These are phyloP conservation scores for Fraxinus americana DNA, from an alignment of 257 asterid species.

Conservation along the genomic window DNA sequence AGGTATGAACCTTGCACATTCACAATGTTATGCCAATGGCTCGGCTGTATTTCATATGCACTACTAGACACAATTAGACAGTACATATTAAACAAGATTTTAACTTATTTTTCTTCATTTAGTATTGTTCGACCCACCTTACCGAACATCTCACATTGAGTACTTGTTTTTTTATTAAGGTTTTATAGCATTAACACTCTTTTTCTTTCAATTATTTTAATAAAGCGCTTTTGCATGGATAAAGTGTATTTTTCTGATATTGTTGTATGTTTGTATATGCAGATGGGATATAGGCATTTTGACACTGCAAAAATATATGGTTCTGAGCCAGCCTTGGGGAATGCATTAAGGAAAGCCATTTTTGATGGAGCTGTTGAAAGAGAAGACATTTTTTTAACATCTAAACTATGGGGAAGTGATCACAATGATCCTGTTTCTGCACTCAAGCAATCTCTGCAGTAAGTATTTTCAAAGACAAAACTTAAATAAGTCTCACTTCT, in stretches of 20 bases:
- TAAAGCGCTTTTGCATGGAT: not conserved
- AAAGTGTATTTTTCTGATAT: not conserved
- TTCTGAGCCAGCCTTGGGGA: slow-evolving; percentile 71
- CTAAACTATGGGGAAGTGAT: slow-evolving; percentile 81
- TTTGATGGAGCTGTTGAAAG: slow-evolving; percentile 45
- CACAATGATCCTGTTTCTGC: slow-evolving; percentile 82
- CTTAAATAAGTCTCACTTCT: no score
- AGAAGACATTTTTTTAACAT: slow-evolving; percentile 60
- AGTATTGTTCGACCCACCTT: not conserved
- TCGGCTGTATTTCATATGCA: not conserved
- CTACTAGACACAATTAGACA: not conserved
- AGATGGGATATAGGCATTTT: slow-evolving; percentile 86
- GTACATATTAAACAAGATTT: no score
- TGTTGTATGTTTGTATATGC: slow-evolving; percentile 6
- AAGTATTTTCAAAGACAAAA: no score
- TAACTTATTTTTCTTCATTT: no score
- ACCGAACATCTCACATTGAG: no score
- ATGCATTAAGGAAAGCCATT: slow-evolving; percentile 56
- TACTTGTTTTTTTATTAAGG: no score
- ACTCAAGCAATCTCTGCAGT: not conserved
- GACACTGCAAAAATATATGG: slow-evolving; percentile 87
- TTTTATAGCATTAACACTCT: not conserved
- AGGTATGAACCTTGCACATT: slow-evolving; percentile 40
- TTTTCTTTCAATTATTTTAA: not conserved
- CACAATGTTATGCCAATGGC: not conserved